phyloP scores from a whole-genome alignment of 2,329 filamentous ascomycete species.

The Neurospora sp. region DNA sequence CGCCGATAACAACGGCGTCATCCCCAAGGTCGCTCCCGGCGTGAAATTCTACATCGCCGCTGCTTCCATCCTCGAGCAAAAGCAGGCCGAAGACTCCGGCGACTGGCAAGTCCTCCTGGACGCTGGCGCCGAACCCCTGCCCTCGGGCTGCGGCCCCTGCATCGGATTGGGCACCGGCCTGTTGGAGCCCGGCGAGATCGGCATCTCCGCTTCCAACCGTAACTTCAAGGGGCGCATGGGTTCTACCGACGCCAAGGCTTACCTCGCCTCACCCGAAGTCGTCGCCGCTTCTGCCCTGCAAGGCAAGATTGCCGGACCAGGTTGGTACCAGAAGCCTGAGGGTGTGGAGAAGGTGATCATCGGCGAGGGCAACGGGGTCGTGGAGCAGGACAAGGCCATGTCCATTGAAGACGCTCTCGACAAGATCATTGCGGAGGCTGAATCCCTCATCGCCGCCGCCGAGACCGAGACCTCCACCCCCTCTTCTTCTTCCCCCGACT shows the following conservation, averaged over 20 bases:
- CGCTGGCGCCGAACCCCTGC: slow-evolving; percentile 64
- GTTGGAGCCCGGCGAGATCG: slow-evolving; percentile 75
- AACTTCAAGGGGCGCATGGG: slow-evolving; percentile 94
- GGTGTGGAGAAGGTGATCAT: slow-evolving; percentile 57
- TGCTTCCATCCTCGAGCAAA: slow-evolving; percentile 70
- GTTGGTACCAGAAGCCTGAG: slow-evolving; percentile 64
- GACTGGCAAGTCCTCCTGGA: slow-evolving; percentile 79
- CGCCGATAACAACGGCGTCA: slow-evolving; percentile 39
- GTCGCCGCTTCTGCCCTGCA: slow-evolving; percentile 79
- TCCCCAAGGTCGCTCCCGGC: slow-evolving; percentile 61
- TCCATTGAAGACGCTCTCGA: slow-evolving; percentile 63
- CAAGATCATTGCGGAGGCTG: slow-evolving; percentile 59
- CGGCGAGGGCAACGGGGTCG: slow-evolving; percentile 61
- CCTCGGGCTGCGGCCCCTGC: slow-evolving; percentile 71
- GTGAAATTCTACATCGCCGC: slow-evolving; percentile 88
- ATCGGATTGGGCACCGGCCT: slow-evolving; percentile 65
- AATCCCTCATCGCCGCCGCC: slow-evolving; percentile 45
- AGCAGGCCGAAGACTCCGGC: slow-evolving; percentile 65
- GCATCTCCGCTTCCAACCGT: slow-evolving; percentile 73
- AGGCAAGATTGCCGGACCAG: slow-evolving; percentile 66
- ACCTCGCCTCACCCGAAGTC: slow-evolving; percentile 81
- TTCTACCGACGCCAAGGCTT: slow-evolving; percentile 66
- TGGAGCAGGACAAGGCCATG: slow-evolving; percentile 53
- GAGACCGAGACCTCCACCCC: slow-evolving; percentile 24
- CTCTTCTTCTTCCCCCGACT: slow-evolving; percentile 10